phyloP scores from a whole-genome alignment of 140 eudicot genomes.

The Ambrosia hybrid region DNA sequence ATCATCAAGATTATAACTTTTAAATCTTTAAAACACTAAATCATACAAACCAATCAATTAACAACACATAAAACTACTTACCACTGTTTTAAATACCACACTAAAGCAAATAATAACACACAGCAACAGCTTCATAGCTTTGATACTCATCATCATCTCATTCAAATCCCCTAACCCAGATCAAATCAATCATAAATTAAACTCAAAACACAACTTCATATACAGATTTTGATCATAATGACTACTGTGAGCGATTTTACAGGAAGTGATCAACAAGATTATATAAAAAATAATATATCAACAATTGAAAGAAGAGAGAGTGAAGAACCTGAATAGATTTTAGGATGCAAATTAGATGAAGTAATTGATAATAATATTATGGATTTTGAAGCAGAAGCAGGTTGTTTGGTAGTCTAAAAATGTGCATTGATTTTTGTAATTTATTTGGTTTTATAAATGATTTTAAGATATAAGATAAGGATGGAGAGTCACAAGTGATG shows the following conservation, averaged over 20 bases:
- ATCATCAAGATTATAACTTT: background rate
- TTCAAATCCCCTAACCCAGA: constrained; percentile 26
- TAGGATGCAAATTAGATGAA: constrained; percentile 17
- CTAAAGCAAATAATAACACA: constrained; percentile 30
- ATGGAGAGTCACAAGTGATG: constrained; percentile 39
- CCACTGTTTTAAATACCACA: constrained; percentile 48
- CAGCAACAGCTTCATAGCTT: constrained; percentile 45
- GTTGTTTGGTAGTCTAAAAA: constrained; percentile 15
- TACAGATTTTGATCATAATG: no score
- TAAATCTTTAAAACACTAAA: background rate
- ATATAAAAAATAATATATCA: background rate
- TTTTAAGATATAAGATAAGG: constrained; percentile 15
- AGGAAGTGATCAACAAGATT: background rate
- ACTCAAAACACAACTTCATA: no score
- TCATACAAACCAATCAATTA: background rate
- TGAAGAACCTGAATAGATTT: background rate
- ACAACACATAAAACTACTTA: constrained; percentile 16
- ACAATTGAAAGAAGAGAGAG: background rate
- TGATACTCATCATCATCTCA: constrained; percentile 44
- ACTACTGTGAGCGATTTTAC: background rate
- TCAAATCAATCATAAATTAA: background rate
- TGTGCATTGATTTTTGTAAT: constrained; percentile 6
- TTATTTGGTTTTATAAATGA: no score
- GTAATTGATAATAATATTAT: background rate
- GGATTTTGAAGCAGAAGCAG: background rate